Evolutionary conservation across 2,329 filamentous ascomycete genomes (phyloP).

Genomic region (Fusarium bactridioides): DNA sequence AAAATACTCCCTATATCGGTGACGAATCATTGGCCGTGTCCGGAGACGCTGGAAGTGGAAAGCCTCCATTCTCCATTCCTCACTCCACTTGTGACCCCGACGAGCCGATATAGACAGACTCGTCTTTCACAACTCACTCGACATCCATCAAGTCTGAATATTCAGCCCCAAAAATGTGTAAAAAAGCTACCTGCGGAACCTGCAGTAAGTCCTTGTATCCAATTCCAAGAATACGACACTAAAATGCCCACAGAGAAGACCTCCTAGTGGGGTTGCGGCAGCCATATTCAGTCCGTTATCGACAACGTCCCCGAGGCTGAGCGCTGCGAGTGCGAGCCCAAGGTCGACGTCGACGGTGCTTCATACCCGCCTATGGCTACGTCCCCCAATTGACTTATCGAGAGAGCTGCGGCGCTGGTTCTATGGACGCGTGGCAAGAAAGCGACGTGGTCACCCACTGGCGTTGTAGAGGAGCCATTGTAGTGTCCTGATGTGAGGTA

Average conservation of each 20-base stretch:
- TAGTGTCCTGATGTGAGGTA: conserved; percentile 5
- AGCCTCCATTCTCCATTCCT: not conserved
- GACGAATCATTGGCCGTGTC: conserved; percentile 9
- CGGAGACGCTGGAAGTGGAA: conserved; percentile 24
- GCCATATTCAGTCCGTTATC: conserved; percentile 68
- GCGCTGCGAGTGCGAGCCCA: conserved; percentile 72
- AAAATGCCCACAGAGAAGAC: conserved; percentile 32
- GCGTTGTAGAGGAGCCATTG: conserved; percentile 44
- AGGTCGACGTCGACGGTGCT: conserved; percentile 66
- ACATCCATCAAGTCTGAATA: not conserved
- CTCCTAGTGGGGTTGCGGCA: conserved; percentile 72
- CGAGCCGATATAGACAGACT: not conserved
- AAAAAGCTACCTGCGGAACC: conserved; percentile 66
- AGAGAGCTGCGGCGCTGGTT: conserved; percentile 40
- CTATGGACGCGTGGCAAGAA: conserved; percentile 43
- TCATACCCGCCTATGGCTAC: conserved; percentile 71
- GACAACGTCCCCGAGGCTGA: conserved; percentile 64
- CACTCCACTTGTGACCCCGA: conserved; percentile 10
- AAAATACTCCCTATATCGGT: not conserved
- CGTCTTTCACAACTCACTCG: not conserved
- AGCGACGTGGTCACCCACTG: conserved; percentile 41
- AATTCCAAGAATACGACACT: not conserved
- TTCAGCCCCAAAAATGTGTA: conserved; percentile 63
- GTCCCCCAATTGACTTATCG: conserved; percentile 51
- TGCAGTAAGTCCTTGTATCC: conserved; percentile 62